Conservation (phyloP, 2,329 filamentous ascomycete genomes). For the Karstenula rhodostoma region DNA sequence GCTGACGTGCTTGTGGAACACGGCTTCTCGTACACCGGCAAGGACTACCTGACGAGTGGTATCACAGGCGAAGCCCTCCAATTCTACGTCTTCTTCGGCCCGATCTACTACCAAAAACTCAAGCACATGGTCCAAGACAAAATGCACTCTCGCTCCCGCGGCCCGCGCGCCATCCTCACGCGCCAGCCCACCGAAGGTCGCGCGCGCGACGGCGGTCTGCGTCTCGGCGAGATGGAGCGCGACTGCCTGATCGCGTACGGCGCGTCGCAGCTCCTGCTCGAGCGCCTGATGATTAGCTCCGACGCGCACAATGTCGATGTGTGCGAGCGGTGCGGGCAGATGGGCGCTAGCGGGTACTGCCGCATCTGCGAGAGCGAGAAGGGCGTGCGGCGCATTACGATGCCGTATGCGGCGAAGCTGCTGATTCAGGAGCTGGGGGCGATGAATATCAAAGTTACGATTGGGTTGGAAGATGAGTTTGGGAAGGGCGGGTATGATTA, state of each 20-base stretch:
- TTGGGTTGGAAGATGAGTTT: constrained; percentile 95
- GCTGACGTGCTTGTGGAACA: constrained; percentile 81
- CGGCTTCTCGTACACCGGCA: constrained; percentile 96
- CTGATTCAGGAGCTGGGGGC: constrained; percentile 94
- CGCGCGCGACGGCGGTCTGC: constrained; percentile 88
- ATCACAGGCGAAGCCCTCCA: constrained; percentile 94
- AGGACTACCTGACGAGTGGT: constrained; percentile 94
- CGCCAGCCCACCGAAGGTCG: constrained; percentile 96
- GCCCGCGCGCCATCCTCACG: constrained; percentile 89
- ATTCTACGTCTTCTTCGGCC: constrained; percentile 97
- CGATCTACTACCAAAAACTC: constrained; percentile 98
- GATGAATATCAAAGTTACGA: constrained; percentile 96
- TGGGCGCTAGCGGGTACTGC: constrained; percentile 95
- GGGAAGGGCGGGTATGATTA: constrained; percentile 18
- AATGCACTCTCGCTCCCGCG: constrained; percentile 94
- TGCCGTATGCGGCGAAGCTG: constrained; percentile 97
- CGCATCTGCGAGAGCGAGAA: constrained; percentile 88
- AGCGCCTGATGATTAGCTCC: constrained; percentile 92
- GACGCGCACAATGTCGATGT: constrained; percentile 93
- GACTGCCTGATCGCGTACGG: constrained; percentile 98
- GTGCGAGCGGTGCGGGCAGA: constrained; percentile 91
- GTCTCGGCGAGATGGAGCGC: constrained; percentile 97
- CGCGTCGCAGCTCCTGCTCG: constrained; percentile 87
- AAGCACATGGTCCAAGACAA: constrained; percentile 99
- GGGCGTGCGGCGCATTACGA: constrained; percentile 88